Conservation (phyloP, 2,329 filamentous ascomycete genomes). For the Colletotrichum coccodes region DNA sequence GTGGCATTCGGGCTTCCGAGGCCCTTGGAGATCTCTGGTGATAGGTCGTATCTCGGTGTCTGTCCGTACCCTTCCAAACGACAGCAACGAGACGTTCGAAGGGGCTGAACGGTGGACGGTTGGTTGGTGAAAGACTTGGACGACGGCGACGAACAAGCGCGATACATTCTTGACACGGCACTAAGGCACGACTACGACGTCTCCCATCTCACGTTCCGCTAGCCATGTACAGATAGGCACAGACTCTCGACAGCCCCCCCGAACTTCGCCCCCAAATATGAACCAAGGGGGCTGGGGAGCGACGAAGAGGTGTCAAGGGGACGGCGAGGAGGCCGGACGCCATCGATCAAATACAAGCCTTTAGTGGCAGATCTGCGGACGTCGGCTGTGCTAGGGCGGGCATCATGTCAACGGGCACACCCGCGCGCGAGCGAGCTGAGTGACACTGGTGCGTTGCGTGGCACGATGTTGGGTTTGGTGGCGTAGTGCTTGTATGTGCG, state of each 20-base stretch:
- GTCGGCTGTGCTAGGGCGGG: conserved; percentile 25
- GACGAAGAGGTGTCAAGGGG: background rate
- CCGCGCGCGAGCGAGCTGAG: background rate
- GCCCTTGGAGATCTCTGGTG: background rate
- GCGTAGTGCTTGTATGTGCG: background rate
- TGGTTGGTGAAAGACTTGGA: background rate
- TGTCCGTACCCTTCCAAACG: conserved; percentile 3
- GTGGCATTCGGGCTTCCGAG: background rate
- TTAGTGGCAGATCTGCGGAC: conserved; percentile 27
- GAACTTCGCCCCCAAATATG: background rate
- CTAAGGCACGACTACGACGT: conserved; percentile 11
- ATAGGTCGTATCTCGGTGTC: background rate
- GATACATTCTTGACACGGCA: conserved; percentile 19
- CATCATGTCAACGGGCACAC: conserved; percentile 20
- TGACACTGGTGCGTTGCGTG: background rate
- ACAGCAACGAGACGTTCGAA: background rate
- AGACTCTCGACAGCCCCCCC: background rate
- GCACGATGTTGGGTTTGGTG: background rate
- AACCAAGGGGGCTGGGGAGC: background rate
- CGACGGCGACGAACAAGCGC: background rate
- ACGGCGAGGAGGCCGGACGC: background rate
- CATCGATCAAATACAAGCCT: conserved; percentile 8
- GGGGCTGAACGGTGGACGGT: background rate
- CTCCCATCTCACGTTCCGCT: background rate
- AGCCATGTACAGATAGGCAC: background rate